phyloP scores from a whole-genome alignment of 2,329 filamentous ascomycete genomes.

The Phyllosticta citrichinensis region DNA sequence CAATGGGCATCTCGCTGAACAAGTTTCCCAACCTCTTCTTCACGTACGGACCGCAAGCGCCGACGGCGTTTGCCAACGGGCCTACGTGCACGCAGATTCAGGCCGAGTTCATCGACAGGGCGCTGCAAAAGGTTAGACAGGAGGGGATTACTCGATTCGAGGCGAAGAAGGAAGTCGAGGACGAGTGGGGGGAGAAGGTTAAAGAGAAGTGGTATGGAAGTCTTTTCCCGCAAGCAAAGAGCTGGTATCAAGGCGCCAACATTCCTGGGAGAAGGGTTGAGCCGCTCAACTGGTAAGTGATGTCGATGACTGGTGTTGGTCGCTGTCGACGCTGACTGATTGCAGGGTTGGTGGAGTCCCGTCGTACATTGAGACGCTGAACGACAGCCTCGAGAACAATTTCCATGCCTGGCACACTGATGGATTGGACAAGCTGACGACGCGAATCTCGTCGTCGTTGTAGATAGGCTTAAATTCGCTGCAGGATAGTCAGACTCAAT shows the following conservation, averaged over 20 bases:
- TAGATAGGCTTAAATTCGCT: neutral
- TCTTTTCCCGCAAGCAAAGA: slow-evolving; percentile 20
- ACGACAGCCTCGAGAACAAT: neutral
- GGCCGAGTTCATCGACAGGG: slow-evolving; percentile 36
- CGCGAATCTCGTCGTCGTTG: neutral
- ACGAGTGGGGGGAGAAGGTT: slow-evolving; percentile 28
- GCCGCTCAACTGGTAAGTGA: slow-evolving; percentile 28
- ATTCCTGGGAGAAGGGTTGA: slow-evolving; percentile 33
- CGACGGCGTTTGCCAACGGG: slow-evolving; percentile 38
- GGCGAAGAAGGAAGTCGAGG: slow-evolving; percentile 31
- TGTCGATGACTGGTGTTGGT: slow-evolving; percentile 20
- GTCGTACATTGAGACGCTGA: slow-evolving; percentile 1
- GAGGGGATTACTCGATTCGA: slow-evolving; percentile 32
- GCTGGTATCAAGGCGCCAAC: slow-evolving; percentile 30
- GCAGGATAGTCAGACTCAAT: neutral
- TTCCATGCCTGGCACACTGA: neutral
- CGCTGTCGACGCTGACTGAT: neutral
- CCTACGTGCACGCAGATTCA: slow-evolving; percentile 36
- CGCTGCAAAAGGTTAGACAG: slow-evolving; percentile 28
- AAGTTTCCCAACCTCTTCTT: slow-evolving; percentile 29
- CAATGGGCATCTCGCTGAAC: slow-evolving; percentile 16
- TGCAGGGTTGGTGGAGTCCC: slow-evolving; percentile 3
- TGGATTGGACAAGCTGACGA: neutral
- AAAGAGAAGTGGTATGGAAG: slow-evolving; percentile 19
- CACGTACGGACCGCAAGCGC: slow-evolving; percentile 37